These are phyloP conservation scores for Neoboletus magnificus DNA, from an alignment of 768 basidiomycete genomes.

Conservation along the genomic window DNA sequence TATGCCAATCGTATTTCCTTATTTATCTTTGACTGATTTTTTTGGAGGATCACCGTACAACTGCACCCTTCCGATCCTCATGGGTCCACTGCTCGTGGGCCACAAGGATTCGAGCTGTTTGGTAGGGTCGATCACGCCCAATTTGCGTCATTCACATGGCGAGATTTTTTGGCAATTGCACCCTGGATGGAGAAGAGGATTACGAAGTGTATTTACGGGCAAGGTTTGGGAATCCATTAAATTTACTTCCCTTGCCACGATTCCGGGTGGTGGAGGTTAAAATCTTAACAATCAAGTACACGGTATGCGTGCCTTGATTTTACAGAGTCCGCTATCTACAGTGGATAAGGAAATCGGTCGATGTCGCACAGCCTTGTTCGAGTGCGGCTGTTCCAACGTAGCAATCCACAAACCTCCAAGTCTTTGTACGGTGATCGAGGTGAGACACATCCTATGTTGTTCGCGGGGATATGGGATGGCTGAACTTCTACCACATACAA, in stretches of 20 bases:
- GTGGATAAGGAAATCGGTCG: neutral
- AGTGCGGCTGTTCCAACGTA: conserved; percentile 14
- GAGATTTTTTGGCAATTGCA: conserved; percentile 66
- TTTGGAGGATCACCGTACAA: conserved; percentile 58
- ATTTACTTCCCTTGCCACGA: neutral
- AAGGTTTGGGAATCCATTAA: conserved; percentile 60
- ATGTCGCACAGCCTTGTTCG: conserved; percentile 9
- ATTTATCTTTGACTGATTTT: conserved; percentile 6
- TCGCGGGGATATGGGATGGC: conserved; percentile 9
- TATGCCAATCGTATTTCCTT: conserved; percentile 28
- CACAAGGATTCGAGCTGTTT: conserved; percentile 50
- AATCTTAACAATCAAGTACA: neutral
- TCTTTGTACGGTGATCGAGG: conserved; percentile 29
- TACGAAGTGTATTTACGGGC: conserved; percentile 62
- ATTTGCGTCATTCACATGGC: conserved; percentile 69
- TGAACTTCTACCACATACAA: conserved; percentile 2
- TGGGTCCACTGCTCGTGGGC: conserved; percentile 34
- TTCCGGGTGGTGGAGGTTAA: neutral
- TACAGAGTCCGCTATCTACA: neutral
- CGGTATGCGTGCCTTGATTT: conserved; percentile 1
- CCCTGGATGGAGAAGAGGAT: conserved; percentile 75
- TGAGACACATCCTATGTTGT: conserved; percentile 30
- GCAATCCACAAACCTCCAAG: neutral
- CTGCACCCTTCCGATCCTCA: conserved; percentile 45
- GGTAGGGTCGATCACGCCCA: conserved; percentile 49